These are phyloP conservation scores for Meredithiella fracta DNA, from an alignment of 2,329 filamentous ascomycete species.

Conservation along the genomic window DNA sequence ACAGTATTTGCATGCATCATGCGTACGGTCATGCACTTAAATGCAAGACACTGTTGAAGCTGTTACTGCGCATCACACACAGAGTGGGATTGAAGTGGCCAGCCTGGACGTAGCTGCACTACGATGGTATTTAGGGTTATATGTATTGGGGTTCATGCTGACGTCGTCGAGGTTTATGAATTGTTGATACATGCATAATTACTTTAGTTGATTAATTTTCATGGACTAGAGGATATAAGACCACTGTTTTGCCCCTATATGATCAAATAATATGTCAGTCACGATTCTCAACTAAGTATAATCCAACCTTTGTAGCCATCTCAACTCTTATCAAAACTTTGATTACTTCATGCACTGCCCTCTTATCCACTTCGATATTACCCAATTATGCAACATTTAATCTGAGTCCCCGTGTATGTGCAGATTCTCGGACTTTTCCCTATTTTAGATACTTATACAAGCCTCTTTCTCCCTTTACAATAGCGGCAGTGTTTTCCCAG, in stretches of 20 bases:
- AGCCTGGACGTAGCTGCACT: neutral
- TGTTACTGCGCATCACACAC: neutral
- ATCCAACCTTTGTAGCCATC: neutral
- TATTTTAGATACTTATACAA: no score
- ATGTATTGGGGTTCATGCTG: neutral
- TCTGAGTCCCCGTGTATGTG: no score
- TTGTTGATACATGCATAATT: neutral
- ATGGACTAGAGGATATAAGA: no score
- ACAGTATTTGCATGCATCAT: no score
- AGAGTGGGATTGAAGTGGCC: neutral
- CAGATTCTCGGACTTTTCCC: no score
- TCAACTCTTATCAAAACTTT: neutral
- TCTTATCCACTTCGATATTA: neutral
- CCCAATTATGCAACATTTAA: no score
- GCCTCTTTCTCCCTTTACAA: no score
- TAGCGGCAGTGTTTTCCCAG: no score
- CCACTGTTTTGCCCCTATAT: no score
- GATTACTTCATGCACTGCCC: neutral
- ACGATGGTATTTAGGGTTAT: neutral
- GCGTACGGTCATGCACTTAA: no score
- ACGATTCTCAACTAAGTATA: neutral
- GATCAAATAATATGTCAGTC: neutral
- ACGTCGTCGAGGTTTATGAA: neutral
- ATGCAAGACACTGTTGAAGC: neutral
- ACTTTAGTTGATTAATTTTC: no score